These are phyloP conservation scores for Coemansia sp. DNA, from an alignment of 192 early-diverging fungal species.

Conservation along the genomic window DNA sequence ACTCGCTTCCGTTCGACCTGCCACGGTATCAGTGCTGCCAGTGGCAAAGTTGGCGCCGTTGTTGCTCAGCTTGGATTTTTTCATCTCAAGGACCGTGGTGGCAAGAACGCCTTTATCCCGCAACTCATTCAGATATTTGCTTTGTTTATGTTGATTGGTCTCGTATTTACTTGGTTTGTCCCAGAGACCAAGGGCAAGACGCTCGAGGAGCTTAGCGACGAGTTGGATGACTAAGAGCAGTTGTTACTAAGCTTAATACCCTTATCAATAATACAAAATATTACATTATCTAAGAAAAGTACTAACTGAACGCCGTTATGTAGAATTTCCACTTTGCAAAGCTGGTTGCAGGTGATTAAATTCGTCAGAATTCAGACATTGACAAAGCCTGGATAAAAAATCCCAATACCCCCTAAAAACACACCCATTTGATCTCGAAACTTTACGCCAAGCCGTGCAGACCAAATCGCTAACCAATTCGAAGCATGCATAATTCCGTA, in stretches of 20 bases:
- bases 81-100: slow-evolving; percentile 69
- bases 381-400: too few species aligned
- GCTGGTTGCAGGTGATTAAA: too few species aligned
- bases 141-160: slow-evolving; percentile 74
- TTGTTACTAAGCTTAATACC: neutral
- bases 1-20: slow-evolving; percentile 80
- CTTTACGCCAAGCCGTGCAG: too few species aligned
- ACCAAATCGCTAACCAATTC: too few species aligned
- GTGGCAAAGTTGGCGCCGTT: slow-evolving; percentile 77
- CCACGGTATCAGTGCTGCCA: slow-evolving; percentile 79
- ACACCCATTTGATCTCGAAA: too few species aligned
- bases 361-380: too few species aligned
- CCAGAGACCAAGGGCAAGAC: slow-evolving; percentile 59
- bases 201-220: slow-evolving; percentile 54
- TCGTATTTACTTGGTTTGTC: slow-evolving; percentile 54
- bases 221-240: slow-evolving; percentile 45
- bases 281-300: neutral
- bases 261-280: too few species aligned
- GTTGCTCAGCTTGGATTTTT: slow-evolving; percentile 70
- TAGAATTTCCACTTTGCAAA: too few species aligned
- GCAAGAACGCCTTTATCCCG: slow-evolving; percentile 60
- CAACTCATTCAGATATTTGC: slow-evolving; percentile 75
- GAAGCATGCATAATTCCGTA: too few species aligned
- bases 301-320: too few species aligned
- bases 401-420: too few species aligned